Evolutionary conservation across 176 grass and related monocot genomes (phyloP), one percentile per base, ranked within the genome.

Genomic region (Microstegium vimineum): DNA sequence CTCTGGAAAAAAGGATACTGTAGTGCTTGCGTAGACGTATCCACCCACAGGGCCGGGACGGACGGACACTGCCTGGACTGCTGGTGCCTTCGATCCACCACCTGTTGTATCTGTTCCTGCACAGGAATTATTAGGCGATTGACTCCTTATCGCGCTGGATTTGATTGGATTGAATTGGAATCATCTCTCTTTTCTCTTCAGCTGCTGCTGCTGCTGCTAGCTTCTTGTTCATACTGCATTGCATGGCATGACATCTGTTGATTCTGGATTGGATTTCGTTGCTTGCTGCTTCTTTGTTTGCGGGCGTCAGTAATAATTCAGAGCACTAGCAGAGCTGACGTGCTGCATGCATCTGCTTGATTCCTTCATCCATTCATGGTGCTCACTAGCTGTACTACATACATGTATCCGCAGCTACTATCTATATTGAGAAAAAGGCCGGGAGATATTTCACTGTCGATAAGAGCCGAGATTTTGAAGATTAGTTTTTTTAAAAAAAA

Each of bases 41-140:
- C 13, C 61, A 63, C 27, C 45, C 69, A 15, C 32, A 42, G 11
- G 8, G n/a, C n/a, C n/a, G n/a, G n/a, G n/a, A n/a, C n/a, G n/a
- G n/a, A n/a, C n/a, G n/a, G n/a, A n/a, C n/a, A n/a, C n/a, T n/a
- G 16, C 46, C 46, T 51, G 46, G n/a, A n/a, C 45, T 4, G 43
- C 45, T 23, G n/a, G n/a, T 59, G 54, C n/a, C 54, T 25, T 52
- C 17, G 47, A 49, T 52, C 47, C 10, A n/a, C n/a, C n/a, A 35
- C 14, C 32, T 69, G 66, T 4, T 6, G 8, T 22, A 9, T 40
- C 65, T 68, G 34, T 63, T 78, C 62, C 16, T 34, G 23, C 79
- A 43, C 40, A 49, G 51, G 79, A 76, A 87, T 86, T 22, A 75
- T 81, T 75, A 81, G 46, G 77, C 14, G 31, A 80, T 69, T 69